Percentiles rank a stretch among this genome's conserved stretches.
Evolutionary conservation across 176 grass and related monocot species (phyloP).

Genomic region (Neostapfia colusana): DNA sequence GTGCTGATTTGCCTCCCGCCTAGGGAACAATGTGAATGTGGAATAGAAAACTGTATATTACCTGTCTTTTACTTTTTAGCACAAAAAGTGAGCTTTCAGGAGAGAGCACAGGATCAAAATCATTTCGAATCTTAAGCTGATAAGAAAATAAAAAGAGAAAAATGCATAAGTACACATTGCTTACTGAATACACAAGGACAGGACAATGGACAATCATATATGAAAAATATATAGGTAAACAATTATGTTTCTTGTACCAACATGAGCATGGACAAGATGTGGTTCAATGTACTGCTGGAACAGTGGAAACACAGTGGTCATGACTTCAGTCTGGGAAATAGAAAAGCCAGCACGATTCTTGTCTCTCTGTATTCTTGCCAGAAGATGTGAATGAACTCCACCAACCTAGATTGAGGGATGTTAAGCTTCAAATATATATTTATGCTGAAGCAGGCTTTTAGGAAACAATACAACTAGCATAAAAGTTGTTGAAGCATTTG

Average conservation of each 20-base stretch:
- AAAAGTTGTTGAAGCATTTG: conserved; percentile 31
- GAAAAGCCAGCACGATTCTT: conserved; percentile 80
- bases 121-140: conserved; percentile 98
- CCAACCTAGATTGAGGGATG: conserved; percentile 62
- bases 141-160: conserved; percentile 28
- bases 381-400: conserved; percentile 97
- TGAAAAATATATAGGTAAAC: conserved; percentile 24
- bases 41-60: conserved; percentile 35
- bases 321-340: conserved; percentile 93
- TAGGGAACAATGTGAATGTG: not conserved
- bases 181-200: conserved; percentile 9
- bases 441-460: conserved; percentile 8
- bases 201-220: not conserved
- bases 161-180: conserved; percentile 35
- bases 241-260: conserved; percentile 81
- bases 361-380: conserved; percentile 95
- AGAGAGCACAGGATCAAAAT: conserved; percentile 98
- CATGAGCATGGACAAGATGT: conserved; percentile 99
- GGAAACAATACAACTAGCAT: conserved; percentile 10
- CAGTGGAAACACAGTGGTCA: conserved; percentile 92
- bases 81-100: conserved; percentile 98
- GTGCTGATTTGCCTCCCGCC: not conserved
- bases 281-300: conserved; percentile 99
- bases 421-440: conserved; percentile 31
- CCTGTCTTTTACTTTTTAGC: conserved; percentile 94